Evolutionary conservation across 129 eudicot genomes (phyloP).

Genomic region (Helianthus tuberosus): DNA sequence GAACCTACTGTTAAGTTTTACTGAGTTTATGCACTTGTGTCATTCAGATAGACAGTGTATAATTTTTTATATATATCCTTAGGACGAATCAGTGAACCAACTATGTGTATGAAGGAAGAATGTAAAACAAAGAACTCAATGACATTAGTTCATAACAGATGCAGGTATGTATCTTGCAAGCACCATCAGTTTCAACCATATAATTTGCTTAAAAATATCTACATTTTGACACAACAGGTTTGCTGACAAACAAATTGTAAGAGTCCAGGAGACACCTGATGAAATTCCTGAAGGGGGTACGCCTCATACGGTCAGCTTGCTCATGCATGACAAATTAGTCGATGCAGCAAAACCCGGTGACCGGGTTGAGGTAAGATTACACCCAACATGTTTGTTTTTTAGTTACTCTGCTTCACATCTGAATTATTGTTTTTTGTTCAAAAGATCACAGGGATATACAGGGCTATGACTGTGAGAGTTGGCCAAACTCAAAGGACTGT

Average conservation of each 20-base stretch:
- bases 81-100: slow-evolving; percentile 91
- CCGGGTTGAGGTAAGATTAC: slow-evolving; percentile 35
- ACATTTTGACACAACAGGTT: slow-evolving; percentile 45
- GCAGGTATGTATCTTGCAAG: slow-evolving; percentile 58
- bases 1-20: neutral
- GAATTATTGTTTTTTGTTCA: slow-evolving; percentile 16
- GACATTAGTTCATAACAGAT: slow-evolving; percentile 91
- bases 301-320: slow-evolving; percentile 95
- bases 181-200: too few species aligned
- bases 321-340: slow-evolving; percentile 96
- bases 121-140: slow-evolving; percentile 88
- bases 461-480: slow-evolving; percentile 96
- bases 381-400: neutral
- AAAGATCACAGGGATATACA: slow-evolving; percentile 91
- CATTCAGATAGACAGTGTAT: too few species aligned
- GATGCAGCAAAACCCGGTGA: slow-evolving; percentile 99
- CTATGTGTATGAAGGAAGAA: slow-evolving; percentile 74
- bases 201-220: too few species aligned
- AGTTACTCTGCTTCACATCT: slow-evolving; percentile 1
- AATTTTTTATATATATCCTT: neutral
- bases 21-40: too few species aligned
- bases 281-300: slow-evolving; percentile 99
- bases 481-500: slow-evolving; percentile 86
- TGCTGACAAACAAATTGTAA: slow-evolving; percentile 95
- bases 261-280: slow-evolving; percentile 96